A percentile compares a stretch with the other conserved stretches of the same genome.
Conservation (phyloP, 2,329 filamentous ascomycete genomes). For the Colletotrichum cereale region DNA sequence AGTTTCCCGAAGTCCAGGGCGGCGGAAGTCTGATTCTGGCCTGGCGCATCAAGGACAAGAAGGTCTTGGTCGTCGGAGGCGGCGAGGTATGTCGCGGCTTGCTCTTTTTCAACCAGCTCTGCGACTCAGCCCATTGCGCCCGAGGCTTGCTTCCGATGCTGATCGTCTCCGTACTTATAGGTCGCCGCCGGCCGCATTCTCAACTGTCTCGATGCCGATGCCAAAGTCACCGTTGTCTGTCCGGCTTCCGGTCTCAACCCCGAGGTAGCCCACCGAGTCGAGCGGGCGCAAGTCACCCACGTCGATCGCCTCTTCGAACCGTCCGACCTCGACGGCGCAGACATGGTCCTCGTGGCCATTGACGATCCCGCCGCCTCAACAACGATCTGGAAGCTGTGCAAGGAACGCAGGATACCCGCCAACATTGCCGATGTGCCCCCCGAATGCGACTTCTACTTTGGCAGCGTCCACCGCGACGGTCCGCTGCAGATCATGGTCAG, state of each 20-base stretch:
- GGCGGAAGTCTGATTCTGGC: constrained; percentile 94
- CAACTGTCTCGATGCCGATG: constrained; percentile 94
- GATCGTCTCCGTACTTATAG: constrained; percentile 58
- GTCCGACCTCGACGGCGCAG: constrained; percentile 82
- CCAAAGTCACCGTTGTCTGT: constrained; percentile 86
- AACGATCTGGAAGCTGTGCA: constrained; percentile 93
- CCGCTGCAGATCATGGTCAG: constrained; percentile 98
- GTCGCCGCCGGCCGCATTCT: constrained; percentile 95
- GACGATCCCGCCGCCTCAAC: constrained; percentile 94
- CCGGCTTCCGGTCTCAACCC: constrained; percentile 85
- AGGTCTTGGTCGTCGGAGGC: constrained; percentile 92
- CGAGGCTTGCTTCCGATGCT: constrained; percentile 7
- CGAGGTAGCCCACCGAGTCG: constrained; percentile 87
- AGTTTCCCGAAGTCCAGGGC: constrained; percentile 85
- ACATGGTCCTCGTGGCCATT: constrained; percentile 93
- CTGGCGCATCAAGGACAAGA: constrained; percentile 93
- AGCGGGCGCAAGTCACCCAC: constrained; percentile 81
- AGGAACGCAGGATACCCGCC: constrained; percentile 83
- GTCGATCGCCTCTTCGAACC: constrained; percentile 87
- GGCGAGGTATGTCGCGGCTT: constrained; percentile 92
- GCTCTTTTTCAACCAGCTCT: neutral
- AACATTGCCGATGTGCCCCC: constrained; percentile 98
- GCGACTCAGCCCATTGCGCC: neutral
- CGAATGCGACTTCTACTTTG: constrained; percentile 99
- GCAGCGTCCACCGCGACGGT: constrained; percentile 93